Conservation (phyloP, 768 basidiomycete species). For the Boletus rubropictus region DNA sequence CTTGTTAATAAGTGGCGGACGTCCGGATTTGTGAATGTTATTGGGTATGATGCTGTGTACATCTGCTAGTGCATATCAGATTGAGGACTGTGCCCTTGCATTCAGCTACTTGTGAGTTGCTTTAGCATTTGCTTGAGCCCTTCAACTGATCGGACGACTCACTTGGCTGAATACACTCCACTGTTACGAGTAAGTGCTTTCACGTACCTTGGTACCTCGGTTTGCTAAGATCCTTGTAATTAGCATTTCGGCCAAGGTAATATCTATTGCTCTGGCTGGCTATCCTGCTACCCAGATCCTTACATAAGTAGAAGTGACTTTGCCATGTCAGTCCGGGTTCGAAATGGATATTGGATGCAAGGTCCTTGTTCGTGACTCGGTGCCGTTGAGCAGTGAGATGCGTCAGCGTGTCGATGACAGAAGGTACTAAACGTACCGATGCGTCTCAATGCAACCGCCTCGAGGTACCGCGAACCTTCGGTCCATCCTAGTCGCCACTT, state of each 20-base stretch:
- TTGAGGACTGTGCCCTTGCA: conserved; percentile 53
- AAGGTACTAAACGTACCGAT: conserved; percentile 1
- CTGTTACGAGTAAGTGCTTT: conserved; percentile 49
- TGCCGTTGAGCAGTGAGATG: neutral
- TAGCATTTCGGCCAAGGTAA: conserved; percentile 48
- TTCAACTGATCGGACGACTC: neutral
- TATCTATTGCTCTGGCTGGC: conserved; percentile 40
- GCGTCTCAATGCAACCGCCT: neutral
- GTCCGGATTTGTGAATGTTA: conserved; percentile 53
- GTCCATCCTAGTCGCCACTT: neutral
- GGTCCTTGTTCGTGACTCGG: neutral
- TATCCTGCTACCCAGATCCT: conserved; percentile 18
- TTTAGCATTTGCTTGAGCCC: neutral
- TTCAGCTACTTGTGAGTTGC: conserved; percentile 57
- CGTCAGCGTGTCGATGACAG: neutral
- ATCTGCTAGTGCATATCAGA: conserved; percentile 47
- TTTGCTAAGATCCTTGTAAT: conserved; percentile 1
- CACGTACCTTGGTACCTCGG: neutral
- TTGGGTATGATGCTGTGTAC: conserved; percentile 56
- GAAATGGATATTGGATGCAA: neutral
- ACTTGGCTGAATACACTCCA: conserved; percentile 58
- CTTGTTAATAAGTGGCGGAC: conserved; percentile 47
- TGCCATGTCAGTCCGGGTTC: neutral
- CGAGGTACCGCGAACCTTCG: neutral
- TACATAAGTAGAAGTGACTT: conserved; percentile 3